Evolutionary conservation across 2,329 filamentous ascomycete species (phyloP).

Genomic region (Gnomoniopsis smithogilvyi): DNA sequence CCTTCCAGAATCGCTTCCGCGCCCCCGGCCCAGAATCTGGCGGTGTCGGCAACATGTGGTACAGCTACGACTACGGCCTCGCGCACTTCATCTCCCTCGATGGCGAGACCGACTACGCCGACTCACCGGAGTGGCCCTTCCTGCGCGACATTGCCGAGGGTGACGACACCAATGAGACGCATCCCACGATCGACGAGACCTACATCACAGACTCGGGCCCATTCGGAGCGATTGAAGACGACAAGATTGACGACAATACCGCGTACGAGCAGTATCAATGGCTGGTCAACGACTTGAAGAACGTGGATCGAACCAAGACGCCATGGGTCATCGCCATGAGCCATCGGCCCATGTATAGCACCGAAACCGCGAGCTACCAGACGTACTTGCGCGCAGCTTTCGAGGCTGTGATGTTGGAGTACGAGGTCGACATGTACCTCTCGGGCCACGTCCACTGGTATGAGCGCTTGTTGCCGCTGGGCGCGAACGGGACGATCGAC

Average conservation of each 20-base stretch:
- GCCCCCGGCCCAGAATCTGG: conserved; percentile 46
- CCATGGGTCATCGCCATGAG: conserved; percentile 48
- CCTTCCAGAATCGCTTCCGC: conserved; percentile 47
- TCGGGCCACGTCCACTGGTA: conserved; percentile 27
- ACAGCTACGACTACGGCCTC: conserved; percentile 52
- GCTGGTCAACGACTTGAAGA: conserved; percentile 41
- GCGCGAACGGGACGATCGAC: conserved; percentile 35
- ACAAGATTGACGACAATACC: conserved; percentile 35
- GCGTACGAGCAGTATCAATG: conserved; percentile 45
- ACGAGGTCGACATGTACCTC: conserved; percentile 45
- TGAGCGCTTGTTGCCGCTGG: conserved; percentile 21
- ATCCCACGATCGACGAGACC: conserved; percentile 38
- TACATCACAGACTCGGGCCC: conserved; percentile 46
- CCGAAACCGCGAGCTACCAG: conserved; percentile 39
- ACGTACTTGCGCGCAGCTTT: conserved; percentile 40
- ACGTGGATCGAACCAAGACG: conserved; percentile 42
- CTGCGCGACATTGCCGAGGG: conserved; percentile 31
- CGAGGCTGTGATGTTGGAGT: conserved; percentile 39
- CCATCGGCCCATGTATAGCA: conserved; percentile 47
- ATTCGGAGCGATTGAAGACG: conserved; percentile 40
- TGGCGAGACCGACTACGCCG: conserved; percentile 47
- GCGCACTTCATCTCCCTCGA: conserved; percentile 47
- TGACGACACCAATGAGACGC: conserved; percentile 33
- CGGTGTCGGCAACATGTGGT: conserved; percentile 51
- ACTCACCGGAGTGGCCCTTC: conserved; percentile 44